Evolutionary conservation across 257 asterid genomes (phyloP), one percentile per base, ranked within the genome.

Genomic region (Ligustrum vulgare): DNA sequence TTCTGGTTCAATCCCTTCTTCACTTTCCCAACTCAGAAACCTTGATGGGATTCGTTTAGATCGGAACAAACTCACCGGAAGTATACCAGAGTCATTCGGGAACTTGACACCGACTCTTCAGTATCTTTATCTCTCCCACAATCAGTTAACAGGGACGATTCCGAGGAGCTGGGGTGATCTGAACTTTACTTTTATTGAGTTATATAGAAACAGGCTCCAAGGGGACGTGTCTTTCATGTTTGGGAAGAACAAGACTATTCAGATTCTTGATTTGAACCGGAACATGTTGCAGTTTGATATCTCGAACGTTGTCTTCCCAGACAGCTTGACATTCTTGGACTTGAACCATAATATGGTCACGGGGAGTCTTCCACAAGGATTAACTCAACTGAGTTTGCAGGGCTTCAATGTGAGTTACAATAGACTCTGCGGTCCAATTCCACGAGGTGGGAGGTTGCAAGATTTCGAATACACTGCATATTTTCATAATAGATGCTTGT

Each of bases 151-250:
- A 0, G 97, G 97, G 15, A 23, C 36, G 0, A 68, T 93, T 49
- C 97, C 98, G 0, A 71, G 71, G 45, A 76, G 82, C 0, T 73
- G 82, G 66, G 88, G 85, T 0, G 12, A 43, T 13, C 13, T 81
- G 74, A 83, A 86, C 63, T 75, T 93, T 25, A 67, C 81, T 0
- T 0, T 5, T n/a, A 32, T 93, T 4, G 84, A 81, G 43, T 66
- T 91, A 11, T 80, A 91, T 0, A 72, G 93, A 0, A 93, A 93
- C 82, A 78, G 25, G 87, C 78, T 93, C 7, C 84, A 74, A 72
- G 97, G 98, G 0, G 97, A 84, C 28, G 72, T 75, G 0, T 83
- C 93, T 0, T 62, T 80, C 78, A 69, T 92, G 87, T 86, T 88
- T 20, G 93, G 91, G 12, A 89, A 74, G 82, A 88, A 83, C 69